Evolutionary conservation across 2,329 filamentous ascomycete genomes (phyloP).

Genomic region (Blastomyces silverae): DNA sequence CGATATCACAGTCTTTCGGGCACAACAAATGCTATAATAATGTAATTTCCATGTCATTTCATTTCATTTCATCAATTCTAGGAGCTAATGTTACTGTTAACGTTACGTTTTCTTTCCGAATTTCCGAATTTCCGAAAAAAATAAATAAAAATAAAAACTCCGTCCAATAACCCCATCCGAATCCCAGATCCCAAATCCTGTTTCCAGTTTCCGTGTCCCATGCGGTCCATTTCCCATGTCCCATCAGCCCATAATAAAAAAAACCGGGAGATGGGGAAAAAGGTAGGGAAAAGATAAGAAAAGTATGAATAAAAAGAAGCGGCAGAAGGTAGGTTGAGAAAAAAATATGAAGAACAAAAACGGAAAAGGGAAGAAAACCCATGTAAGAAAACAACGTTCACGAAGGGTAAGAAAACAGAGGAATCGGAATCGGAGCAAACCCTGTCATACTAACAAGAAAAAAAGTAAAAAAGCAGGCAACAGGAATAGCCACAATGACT

Average conservation of each 20-base stretch:
- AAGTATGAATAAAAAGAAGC: background rate
- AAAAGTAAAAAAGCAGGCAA: too few species aligned
- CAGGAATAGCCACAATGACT: too few species aligned
- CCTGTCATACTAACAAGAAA: too few species aligned
- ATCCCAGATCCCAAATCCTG: background rate
- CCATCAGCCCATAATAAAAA: background rate
- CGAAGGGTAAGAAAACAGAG: background rate
- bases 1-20: too few species aligned
- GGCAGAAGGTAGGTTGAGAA: background rate
- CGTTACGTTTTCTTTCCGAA: too few species aligned
- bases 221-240: background rate
- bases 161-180: background rate
- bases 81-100: too few species aligned
- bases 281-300: background rate
- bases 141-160: background rate
- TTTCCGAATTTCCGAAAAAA: slow-evolving; percentile 1
- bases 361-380: background rate
- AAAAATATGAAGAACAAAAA: background rate
- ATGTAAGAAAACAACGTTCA: background rate
- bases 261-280: background rate
- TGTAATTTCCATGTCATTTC: background rate
- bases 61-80: slow-evolving; percentile 4
- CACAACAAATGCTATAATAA: background rate
- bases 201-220: slow-evolving; percentile 1
- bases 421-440: background rate